These are phyloP conservation scores for Colletotrichum liaoningense DNA, from an alignment of 2,329 filamentous ascomycete genomes.

Conservation along the genomic window DNA sequence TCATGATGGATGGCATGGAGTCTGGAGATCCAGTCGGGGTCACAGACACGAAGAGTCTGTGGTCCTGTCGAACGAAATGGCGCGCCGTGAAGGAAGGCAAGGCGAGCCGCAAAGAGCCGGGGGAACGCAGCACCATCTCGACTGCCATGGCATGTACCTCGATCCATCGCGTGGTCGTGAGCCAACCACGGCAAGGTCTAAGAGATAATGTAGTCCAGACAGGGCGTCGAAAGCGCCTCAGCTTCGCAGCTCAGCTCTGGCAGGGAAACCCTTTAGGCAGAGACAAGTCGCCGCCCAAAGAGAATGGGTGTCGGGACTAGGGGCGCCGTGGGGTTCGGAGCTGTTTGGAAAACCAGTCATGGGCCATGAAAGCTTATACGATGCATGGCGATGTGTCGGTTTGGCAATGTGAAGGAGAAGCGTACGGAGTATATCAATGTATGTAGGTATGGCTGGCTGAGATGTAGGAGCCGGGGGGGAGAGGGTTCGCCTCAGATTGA, in stretches of 20 bases:
- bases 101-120: not conserved
- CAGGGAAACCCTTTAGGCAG: conserved; percentile 16
- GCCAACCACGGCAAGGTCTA: conserved; percentile 18
- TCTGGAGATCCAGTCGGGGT: conserved; percentile 5
- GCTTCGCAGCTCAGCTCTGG: conserved; percentile 22
- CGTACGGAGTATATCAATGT: not conserved
- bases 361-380: not conserved
- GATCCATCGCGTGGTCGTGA: conserved; percentile 2
- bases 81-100: conserved; percentile 3
- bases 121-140: not conserved
- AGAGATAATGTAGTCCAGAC: not conserved
- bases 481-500: conserved; percentile 14
- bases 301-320: not conserved
- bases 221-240: conserved; percentile 24
- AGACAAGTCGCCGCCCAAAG: conserved; percentile 22
- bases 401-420: not conserved
- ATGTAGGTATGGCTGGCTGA: conserved; percentile 2
- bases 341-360: not conserved
- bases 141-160: not conserved
- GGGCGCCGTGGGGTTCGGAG: conserved; percentile 4
- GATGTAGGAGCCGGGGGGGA: not conserved
- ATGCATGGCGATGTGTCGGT: conserved; percentile 18
- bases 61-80: conserved; percentile 4
- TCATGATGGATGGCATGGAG: not conserved
- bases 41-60: conserved; percentile 2